Base-by-base conservation (phyloP, 192 early-diverging fungal genomes). In the Coemansia sp. region DNA sequence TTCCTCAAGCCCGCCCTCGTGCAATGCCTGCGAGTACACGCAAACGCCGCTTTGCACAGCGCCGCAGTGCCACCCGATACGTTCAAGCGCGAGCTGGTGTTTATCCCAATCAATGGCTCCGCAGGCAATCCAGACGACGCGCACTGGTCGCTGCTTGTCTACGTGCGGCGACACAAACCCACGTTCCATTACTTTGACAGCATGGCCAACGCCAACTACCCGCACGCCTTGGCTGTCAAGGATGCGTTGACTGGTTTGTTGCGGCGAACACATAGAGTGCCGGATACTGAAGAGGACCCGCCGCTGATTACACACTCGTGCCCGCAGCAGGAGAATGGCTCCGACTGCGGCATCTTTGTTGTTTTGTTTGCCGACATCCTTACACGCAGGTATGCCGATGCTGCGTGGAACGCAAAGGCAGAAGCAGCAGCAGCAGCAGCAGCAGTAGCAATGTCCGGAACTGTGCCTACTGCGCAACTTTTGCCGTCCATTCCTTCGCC, bases 151-250 rank as follows among this genome's bases (percentile, higher is more conserved):
- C 67, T 78, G n/a, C 63, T 78, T 0, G 67, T 78, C 8, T 69
- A 66, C 36, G 50, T 32, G n/a, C 34, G 52, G 2, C 49, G 33
- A 35, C 53, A 38, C 38, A 42, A 38, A 1, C 50, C 62, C 6
- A 35, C 45, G 38, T 81, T 71, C 59, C 79, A 81, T 40, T 81
- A 81, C 62, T 81, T 65, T 59, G 79, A 81, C 64, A 81, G 79
- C 43, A 59, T 69, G 58, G 79, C 79, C 32, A 76, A 73, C 49
- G 32, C 50, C 13, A 81, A 81, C 53, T 76, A 73, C 46, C n/a
- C 59, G 9, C 42, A 43, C 15, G 79, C 79, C 2, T 11, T 67
- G 36, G 63, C 35, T 4, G 55, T 49, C 2, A 75, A 75, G 49
- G 33, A 48, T 3, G 36, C 57, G 9, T 20, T 81, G 14, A 64